A percentile compares a stretch with the other conserved stretches of the same genome.
These are phyloP conservation scores for Agaricus sinodeliciosus DNA, from an alignment of 768 basidiomycete genomes.

Conservation along the genomic window DNA sequence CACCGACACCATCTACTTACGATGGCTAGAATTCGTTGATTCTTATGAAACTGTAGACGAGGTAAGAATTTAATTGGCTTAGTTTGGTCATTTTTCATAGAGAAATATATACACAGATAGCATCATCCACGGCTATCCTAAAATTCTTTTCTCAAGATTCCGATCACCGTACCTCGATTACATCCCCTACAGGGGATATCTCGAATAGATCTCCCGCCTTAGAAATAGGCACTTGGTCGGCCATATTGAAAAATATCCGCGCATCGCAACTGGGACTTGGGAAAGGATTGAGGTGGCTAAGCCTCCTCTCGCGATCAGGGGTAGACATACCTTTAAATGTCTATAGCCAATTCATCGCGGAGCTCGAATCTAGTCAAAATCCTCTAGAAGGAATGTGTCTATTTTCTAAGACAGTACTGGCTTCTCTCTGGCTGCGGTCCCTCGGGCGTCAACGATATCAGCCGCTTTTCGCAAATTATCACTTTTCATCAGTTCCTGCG, in stretches of 20 bases:
- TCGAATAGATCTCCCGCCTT: constrained; percentile 21
- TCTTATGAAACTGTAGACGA: constrained; percentile 25
- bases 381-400: constrained; percentile 36
- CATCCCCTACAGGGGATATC: constrained; percentile 8
- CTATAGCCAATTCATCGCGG: constrained; percentile 39
- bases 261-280: constrained; percentile 35
- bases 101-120: background rate
- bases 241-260: constrained; percentile 36
- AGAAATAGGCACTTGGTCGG: constrained; percentile 48
- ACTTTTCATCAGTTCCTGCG: constrained; percentile 33
- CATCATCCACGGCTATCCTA: constrained; percentile 43
- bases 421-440: constrained; percentile 56
- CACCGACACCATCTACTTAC: constrained; percentile 46
- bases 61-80: constrained; percentile 23
- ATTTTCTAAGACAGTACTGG: constrained; percentile 47
- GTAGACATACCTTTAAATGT: constrained; percentile 51
- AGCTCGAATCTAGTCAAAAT: constrained; percentile 29
- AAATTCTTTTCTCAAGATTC: constrained; percentile 47
- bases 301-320: constrained; percentile 55
- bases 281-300: constrained; percentile 52
- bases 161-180: constrained; percentile 30
- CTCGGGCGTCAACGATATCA: constrained; percentile 56
- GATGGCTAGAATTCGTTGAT: constrained; percentile 49
- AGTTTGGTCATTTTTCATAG: background rate
- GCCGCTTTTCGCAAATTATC: constrained; percentile 38